These are phyloP conservation scores for Yamadazyma buinensis DNA, from an alignment of 1,139 yeast genomes.

Conservation along the genomic window DNA sequence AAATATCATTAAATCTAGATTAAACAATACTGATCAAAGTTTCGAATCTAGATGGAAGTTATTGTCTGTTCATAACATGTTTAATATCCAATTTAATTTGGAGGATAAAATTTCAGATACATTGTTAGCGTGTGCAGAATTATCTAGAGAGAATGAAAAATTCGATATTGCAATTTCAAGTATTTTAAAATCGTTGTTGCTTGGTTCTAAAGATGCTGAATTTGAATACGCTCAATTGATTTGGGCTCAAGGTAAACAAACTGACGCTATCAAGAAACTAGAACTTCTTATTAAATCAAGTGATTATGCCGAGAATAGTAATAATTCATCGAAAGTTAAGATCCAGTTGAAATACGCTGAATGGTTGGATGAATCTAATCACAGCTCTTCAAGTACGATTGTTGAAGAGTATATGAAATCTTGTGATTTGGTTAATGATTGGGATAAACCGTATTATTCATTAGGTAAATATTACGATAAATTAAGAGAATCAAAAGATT, in stretches of 20 bases:
- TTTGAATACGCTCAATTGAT: conserved; percentile 79
- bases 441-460: conserved; percentile 81
- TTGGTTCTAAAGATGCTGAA: conserved; percentile 49
- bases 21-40: conserved; percentile 54
- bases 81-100: conserved; percentile 26
- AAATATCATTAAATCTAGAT: conserved; percentile 31
- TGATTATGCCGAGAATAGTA: not conserved
- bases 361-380: conserved; percentile 88
- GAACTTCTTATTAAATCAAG: conserved; percentile 29
- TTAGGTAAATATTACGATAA: conserved; percentile 79
- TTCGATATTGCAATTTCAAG: conserved; percentile 72
- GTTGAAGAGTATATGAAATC: conserved; percentile 66
- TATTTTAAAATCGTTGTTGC: conserved; percentile 63
- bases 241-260: conserved; percentile 89
- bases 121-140: conserved; percentile 57
- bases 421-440: conserved; percentile 49
- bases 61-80: conserved; percentile 56
- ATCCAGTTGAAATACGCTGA: conserved; percentile 75
- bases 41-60: conserved; percentile 62
- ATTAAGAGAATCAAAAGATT: conserved; percentile 59
- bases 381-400: conserved; percentile 73
- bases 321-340: conserved; percentile 31
- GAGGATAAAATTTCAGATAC: conserved; percentile 30
- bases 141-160: conserved; percentile 67
- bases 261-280: conserved; percentile 75